Evolutionary conservation across 768 basidiomycete genomes (phyloP).

Genomic region (Macrolepiota fuliginosa): DNA sequence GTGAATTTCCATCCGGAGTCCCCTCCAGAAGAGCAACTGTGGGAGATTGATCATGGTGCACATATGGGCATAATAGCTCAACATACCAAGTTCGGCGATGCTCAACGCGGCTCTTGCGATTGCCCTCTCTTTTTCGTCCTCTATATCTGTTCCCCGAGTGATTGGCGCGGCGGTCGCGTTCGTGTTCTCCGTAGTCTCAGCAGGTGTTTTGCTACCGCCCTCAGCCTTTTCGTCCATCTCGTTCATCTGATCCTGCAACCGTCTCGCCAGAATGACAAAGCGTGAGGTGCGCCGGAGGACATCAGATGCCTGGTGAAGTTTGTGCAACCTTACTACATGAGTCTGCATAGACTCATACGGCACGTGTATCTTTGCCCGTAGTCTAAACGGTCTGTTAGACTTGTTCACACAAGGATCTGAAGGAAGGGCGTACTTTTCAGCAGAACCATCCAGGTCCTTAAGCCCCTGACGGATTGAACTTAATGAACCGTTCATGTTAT

Average conservation of each 20-base stretch:
- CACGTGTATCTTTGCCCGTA: constrained; percentile 80
- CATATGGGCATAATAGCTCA: not conserved
- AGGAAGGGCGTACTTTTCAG: constrained; percentile 61
- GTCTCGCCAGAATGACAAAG: constrained; percentile 78
- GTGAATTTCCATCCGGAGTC: constrained; percentile 21
- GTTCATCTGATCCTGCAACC: constrained; percentile 83
- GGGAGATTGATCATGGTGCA: constrained; percentile 5
- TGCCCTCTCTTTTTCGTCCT: constrained; percentile 81
- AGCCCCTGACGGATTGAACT: constrained; percentile 66
- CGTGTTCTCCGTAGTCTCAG: constrained; percentile 16
- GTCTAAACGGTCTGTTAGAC: constrained; percentile 40
- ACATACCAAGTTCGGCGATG: constrained; percentile 85
- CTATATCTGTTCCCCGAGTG: constrained; percentile 37
- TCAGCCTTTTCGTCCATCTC: constrained; percentile 47
- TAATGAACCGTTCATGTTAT: constrained; percentile 68
- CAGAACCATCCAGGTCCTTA: constrained; percentile 67
- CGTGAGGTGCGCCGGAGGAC: constrained; percentile 80
- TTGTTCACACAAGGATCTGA: constrained; percentile 11
- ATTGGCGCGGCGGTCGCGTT: constrained; percentile 17
- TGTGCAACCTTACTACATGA: constrained; percentile 70
- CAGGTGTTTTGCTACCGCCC: constrained; percentile 13
- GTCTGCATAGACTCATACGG: constrained; percentile 77
- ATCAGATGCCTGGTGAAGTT: constrained; percentile 81
- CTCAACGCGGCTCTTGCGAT: constrained; percentile 95
- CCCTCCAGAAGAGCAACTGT: constrained; percentile 53